phyloP scores from a whole-genome alignment of 192 early-diverging fungal species.

The Podila epigama region DNA sequence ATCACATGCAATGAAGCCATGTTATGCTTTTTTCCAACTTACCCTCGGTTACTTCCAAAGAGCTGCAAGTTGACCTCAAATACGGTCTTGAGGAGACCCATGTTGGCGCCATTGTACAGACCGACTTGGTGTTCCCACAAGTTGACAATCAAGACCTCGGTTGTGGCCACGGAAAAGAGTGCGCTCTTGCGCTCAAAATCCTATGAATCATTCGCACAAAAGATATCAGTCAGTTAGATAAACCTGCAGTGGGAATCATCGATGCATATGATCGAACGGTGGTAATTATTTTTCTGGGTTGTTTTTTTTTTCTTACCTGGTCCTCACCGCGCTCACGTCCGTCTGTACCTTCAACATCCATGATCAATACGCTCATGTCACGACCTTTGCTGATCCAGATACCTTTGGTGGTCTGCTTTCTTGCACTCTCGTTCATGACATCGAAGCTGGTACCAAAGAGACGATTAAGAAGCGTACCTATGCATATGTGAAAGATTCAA shows the following conservation, averaged over 20 bases:
- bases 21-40: too few species aligned
- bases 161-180: conserved; percentile 93
- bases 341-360: conserved; percentile 99
- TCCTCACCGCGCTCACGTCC: conserved; percentile 98
- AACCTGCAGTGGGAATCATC: too few species aligned
- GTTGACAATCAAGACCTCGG: conserved; percentile 96
- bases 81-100: conserved; percentile 98
- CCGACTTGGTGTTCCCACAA: conserved; percentile 99
- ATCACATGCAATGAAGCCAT: too few species aligned
- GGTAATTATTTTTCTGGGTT: too few species aligned
- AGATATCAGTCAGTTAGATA: not conserved
- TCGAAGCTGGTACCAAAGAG: conserved; percentile 96
- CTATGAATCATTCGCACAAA: conserved; percentile 11
- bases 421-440: conserved; percentile 88
- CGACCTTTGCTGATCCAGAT: conserved; percentile 95
- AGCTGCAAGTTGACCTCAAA: conserved; percentile 99
- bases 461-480: conserved; percentile 92
- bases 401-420: conserved; percentile 96
- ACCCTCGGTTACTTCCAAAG: conserved; percentile 84
- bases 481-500: not conserved
- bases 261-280: too few species aligned
- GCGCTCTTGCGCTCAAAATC: conserved; percentile 99
- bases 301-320: conserved; percentile 57
- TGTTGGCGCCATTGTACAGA: conserved; percentile 98
- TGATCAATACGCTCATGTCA: conserved; percentile 83